Conservation (phyloP, 495 filamentous ascomycete species). For the Penicillium canariense region DNA sequence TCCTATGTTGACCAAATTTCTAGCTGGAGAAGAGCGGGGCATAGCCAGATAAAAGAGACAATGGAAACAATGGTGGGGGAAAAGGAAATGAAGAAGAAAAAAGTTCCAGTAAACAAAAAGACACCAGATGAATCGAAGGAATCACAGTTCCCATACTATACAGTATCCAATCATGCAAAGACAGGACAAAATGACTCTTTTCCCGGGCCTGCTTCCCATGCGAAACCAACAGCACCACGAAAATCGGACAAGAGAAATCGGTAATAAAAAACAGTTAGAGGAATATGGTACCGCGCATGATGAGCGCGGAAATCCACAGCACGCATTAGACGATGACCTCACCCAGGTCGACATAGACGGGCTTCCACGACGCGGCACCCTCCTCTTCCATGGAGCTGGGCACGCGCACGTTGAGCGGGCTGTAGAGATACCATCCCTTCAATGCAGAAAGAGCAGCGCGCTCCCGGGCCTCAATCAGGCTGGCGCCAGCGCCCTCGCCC, state of each 20-base stretch:
- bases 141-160: conserved; percentile 45
- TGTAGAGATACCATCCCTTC: conserved; percentile 95
- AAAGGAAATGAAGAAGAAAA: conserved; percentile 21
- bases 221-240: conserved; percentile 28
- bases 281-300: conserved; percentile 25
- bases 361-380: conserved; percentile 66
- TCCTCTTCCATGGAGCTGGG: conserved; percentile 78
- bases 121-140: conserved; percentile 39
- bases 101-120: conserved; percentile 21
- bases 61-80: conserved; percentile 11
- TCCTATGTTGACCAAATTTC: conserved; percentile 18
- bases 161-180: conserved; percentile 40
- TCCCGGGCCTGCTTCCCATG: conserved; percentile 28
- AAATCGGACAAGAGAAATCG: conserved; percentile 23
- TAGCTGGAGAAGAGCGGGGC: conserved; percentile 12
- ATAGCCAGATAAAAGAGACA: conserved; percentile 18
- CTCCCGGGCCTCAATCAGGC: conserved; percentile 70
- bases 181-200: conserved; percentile 24
- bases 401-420: conserved; percentile 65
- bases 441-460: conserved; percentile 79
- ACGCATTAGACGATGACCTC: conserved; percentile 72
- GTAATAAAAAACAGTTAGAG: conserved; percentile 26
- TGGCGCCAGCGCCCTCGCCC: conserved; percentile 77
- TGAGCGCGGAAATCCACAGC: background rate
- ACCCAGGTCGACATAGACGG: conserved; percentile 83